Percentiles rank a stretch among this genome's conserved stretches.
These are phyloP conservation scores for Tulasnella calospora DNA, from an alignment of 768 basidiomycete species.

Conservation along the genomic window DNA sequence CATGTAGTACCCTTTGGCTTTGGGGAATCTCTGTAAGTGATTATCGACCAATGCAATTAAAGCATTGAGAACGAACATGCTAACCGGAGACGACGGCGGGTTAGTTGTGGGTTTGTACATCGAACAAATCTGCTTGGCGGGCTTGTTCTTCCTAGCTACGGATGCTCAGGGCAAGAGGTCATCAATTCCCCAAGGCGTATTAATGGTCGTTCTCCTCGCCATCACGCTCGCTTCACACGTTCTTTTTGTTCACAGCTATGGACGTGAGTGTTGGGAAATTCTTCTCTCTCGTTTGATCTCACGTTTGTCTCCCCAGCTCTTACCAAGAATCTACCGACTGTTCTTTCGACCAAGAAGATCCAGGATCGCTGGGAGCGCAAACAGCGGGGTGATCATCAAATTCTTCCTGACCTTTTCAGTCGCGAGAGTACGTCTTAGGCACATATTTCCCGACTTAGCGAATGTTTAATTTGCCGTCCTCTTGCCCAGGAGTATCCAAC, in stretches of 20 bases:
- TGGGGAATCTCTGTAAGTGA: slow-evolving; percentile 41
- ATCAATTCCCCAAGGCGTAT: slow-evolving; percentile 41
- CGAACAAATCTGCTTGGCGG: slow-evolving; percentile 59
- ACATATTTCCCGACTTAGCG: neutral
- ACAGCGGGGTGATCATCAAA: slow-evolving; percentile 35
- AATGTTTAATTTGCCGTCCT: slow-evolving; percentile 11
- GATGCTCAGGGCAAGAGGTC: slow-evolving; percentile 38
- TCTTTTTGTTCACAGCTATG: slow-evolving; percentile 40
- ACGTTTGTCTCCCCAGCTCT: slow-evolving; percentile 41
- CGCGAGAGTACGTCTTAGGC: slow-evolving; percentile 30
- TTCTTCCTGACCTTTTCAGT: slow-evolving; percentile 33
- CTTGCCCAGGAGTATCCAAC: slow-evolving; percentile 4
- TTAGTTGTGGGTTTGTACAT: slow-evolving; percentile 67
- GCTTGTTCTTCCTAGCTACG: slow-evolving; percentile 58
- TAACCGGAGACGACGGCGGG: slow-evolving; percentile 34
- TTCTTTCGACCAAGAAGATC: slow-evolving; percentile 56
- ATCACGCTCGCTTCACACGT: slow-evolving; percentile 49
- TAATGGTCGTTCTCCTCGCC: slow-evolving; percentile 57
- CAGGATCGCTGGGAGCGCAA: slow-evolving; percentile 39
- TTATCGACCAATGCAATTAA: neutral
- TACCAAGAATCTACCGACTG: slow-evolving; percentile 54
- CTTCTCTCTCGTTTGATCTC: neutral
- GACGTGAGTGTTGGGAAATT: slow-evolving; percentile 38
- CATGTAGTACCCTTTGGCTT: slow-evolving; percentile 41
- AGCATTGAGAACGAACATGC: neutral